Percentiles rank a stretch among this genome's conserved stretches.
These are phyloP conservation scores for Mycosphaerella sp. DNA, from an alignment of 2,329 filamentous ascomycete species.

Conservation along the genomic window DNA sequence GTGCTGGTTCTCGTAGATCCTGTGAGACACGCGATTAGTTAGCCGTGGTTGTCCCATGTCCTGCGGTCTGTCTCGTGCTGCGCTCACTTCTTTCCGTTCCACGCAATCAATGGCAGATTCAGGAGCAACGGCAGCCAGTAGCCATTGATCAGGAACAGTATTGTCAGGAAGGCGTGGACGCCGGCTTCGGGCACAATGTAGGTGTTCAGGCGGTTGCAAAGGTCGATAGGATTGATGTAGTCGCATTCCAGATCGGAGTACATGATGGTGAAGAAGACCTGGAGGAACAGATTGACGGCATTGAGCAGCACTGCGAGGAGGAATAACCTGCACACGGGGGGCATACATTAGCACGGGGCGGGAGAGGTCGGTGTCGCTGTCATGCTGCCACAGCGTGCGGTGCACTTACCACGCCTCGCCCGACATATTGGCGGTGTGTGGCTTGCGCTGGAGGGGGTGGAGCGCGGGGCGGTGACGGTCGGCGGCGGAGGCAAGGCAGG, in stretches of 20 bases:
- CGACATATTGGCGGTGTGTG: slow-evolving; percentile 30
- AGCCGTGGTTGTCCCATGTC: slow-evolving; percentile 20
- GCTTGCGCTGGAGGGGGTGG: neutral
- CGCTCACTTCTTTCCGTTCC: slow-evolving; percentile 96
- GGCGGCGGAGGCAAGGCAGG: too few species aligned
- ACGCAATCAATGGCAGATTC: slow-evolving; percentile 84
- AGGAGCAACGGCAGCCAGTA: slow-evolving; percentile 94
- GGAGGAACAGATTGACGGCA: slow-evolving; percentile 98
- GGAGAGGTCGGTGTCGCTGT: slow-evolving; percentile 1
- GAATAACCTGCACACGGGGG: slow-evolving; percentile 60
- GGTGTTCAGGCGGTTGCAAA: slow-evolving; percentile 99
- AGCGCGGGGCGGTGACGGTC: neutral
- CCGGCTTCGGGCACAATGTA: slow-evolving; percentile 99
- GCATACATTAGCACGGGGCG: neutral
- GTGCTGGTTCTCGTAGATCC: slow-evolving; percentile 95
- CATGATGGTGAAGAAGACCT: slow-evolving; percentile 99
- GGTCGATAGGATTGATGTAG: slow-evolving; percentile 99
- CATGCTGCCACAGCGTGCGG: slow-evolving; percentile 1
- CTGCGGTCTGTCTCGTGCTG: neutral
- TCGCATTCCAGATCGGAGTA: slow-evolving; percentile 99
- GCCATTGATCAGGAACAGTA: slow-evolving; percentile 95
- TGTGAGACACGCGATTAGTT: slow-evolving; percentile 38
- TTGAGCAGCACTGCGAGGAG: slow-evolving; percentile 97
- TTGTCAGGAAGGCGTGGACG: slow-evolving; percentile 91
- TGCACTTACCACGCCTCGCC: slow-evolving; percentile 35